Percentiles rank a stretch among this genome's conserved stretches.
Conservation (phyloP, 352 stramenopile genomes). For the Globisporangium canariense region DNA sequence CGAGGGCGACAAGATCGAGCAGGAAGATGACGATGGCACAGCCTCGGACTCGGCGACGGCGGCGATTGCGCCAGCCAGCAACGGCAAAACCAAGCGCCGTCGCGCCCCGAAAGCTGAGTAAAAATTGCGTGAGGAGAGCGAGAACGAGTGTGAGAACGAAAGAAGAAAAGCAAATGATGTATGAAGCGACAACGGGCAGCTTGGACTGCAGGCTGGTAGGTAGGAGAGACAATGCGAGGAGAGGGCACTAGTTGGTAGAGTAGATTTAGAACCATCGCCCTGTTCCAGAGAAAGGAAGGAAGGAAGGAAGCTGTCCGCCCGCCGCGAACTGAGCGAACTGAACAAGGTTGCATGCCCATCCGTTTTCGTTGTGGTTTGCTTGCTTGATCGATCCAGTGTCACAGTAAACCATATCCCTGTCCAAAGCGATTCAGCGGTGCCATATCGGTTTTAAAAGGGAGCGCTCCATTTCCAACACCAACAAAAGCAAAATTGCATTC, state of each 20-base stretch:
- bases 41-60: slow-evolving; percentile 17
- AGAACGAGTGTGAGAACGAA: slow-evolving; percentile 8
- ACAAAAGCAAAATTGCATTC: neutral
- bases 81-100: slow-evolving; percentile 48
- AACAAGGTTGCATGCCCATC: neutral
- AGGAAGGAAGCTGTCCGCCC: neutral
- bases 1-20: slow-evolving; percentile 40
- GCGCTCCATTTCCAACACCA: slow-evolving; percentile 6
- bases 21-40: slow-evolving; percentile 17
- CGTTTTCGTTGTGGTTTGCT: neutral
- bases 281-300: neutral
- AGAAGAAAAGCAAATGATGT: neutral
- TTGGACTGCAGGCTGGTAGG: neutral
- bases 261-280: slow-evolving; percentile 2
- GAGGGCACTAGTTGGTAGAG: slow-evolving; percentile 2
- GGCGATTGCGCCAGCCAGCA: slow-evolving; percentile 1
- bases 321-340: neutral
- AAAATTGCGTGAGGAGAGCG: neutral
- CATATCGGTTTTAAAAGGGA: neutral
- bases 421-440: neutral
- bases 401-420: neutral
- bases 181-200: neutral
- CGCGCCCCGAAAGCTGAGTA: slow-evolving; percentile 70
- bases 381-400: neutral
- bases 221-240: neutral